phyloP scores from a whole-genome alignment of 2,329 filamentous ascomycete species.

The Neonectria sp. region DNA sequence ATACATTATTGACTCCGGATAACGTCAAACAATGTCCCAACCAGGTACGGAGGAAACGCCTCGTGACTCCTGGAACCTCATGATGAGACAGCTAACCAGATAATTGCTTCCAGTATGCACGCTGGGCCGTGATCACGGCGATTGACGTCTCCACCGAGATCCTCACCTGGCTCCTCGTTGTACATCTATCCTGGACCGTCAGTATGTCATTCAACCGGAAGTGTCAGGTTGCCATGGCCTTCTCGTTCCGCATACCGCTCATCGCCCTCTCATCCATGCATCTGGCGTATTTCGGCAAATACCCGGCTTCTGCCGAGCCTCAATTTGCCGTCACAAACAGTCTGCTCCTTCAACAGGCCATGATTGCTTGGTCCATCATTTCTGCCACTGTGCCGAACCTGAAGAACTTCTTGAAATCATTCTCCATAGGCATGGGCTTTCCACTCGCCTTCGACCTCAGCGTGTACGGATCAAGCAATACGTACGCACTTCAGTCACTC shows the following conservation, averaged over 20 bases:
- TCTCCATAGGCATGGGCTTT: constrained; percentile 42
- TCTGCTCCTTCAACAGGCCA: constrained; percentile 34
- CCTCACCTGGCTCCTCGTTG: constrained; percentile 28
- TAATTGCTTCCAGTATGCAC: constrained; percentile 18
- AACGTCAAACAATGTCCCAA: constrained; percentile 30
- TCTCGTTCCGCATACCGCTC: constrained; percentile 41
- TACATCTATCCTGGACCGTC: constrained; percentile 35
- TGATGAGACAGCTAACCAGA: constrained; percentile 5
- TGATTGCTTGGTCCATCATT: constrained; percentile 40
- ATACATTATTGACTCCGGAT: constrained; percentile 18
- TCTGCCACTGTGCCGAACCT: constrained; percentile 40
- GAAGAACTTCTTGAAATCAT: constrained; percentile 42
- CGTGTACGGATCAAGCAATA: constrained; percentile 12
- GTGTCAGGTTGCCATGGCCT: constrained; percentile 36
- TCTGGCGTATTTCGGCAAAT: constrained; percentile 21
- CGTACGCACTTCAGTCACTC: constrained; percentile 37
- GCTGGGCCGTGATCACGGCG: constrained; percentile 30
- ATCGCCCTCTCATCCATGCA: constrained; percentile 38
- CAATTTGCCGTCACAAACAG: constrained; percentile 38
- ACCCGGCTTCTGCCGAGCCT: constrained; percentile 28
- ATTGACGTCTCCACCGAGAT: constrained; percentile 36
- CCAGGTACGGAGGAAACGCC: constrained; percentile 29
- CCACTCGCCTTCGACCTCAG: constrained; percentile 33
- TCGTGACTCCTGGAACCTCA: not conserved
- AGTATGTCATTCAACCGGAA: constrained; percentile 35